Conservation (phyloP, 2,329 filamentous ascomycete genomes). For the Fusarium penzigii region DNA sequence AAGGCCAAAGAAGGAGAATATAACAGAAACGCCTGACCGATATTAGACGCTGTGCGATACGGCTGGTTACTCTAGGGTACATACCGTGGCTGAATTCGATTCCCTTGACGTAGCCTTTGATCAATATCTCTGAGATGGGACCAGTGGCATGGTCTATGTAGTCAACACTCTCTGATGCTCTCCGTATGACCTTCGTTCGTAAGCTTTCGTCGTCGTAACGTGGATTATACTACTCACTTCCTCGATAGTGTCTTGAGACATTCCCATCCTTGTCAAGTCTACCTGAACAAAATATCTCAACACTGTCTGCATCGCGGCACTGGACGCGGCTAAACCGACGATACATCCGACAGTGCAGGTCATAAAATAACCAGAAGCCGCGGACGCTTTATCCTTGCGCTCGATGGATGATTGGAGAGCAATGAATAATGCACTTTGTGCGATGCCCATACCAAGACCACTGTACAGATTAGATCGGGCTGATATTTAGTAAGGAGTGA, state of each 20-base stretch:
- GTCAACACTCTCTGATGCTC: slow-evolving; percentile 18
- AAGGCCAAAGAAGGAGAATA: no score
- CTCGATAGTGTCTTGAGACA: slow-evolving; percentile 4
- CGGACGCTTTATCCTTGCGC: slow-evolving; percentile 40
- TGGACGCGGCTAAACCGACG: slow-evolving; percentile 40
- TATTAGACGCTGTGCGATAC: no score
- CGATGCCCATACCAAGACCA: slow-evolving; percentile 44
- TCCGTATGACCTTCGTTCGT: slow-evolving; percentile 13
- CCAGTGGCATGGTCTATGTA: slow-evolving; percentile 20
- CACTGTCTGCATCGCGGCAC: slow-evolving; percentile 31
- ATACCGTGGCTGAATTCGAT: slow-evolving; percentile 22
- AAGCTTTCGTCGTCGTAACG: background rate
- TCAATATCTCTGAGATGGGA: slow-evolving; percentile 4
- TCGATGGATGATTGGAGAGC: slow-evolving; percentile 42
- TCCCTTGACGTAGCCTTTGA: slow-evolving; percentile 17
- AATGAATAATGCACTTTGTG: slow-evolving; percentile 43
- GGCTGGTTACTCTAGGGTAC: background rate
- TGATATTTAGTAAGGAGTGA: background rate
- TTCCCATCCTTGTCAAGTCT: slow-evolving; percentile 10
- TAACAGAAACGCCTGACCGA: no score
- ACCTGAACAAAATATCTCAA: slow-evolving; percentile 11
- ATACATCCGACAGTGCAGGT: slow-evolving; percentile 39
- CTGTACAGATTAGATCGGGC: background rate
- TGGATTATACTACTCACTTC: slow-evolving; percentile 4
- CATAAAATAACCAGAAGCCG: slow-evolving; percentile 44